These are phyloP conservation scores for Staphylotrichum tortipilum DNA, from an alignment of 495 filamentous ascomycete genomes.

Conservation along the genomic window DNA sequence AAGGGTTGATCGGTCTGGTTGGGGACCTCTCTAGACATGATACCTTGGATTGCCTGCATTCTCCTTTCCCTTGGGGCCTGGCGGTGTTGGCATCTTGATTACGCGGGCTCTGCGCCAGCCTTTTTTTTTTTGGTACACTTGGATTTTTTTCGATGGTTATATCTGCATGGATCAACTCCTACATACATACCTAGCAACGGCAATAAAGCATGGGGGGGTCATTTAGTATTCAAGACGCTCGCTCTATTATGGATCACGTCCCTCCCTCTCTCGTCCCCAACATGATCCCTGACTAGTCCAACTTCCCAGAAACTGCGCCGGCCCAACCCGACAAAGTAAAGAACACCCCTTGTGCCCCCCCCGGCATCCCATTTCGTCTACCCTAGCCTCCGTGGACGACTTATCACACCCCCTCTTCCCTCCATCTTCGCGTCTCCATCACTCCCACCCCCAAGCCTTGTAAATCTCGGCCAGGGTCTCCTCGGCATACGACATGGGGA, in stretches of 20 bases:
- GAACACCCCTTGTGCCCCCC: no score
- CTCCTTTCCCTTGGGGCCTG: slow-evolving; percentile 2
- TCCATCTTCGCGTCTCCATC: background rate
- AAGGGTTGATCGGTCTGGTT: background rate
- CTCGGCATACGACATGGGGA: slow-evolving; percentile 36
- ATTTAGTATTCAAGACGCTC: background rate
- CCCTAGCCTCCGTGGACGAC: no score
- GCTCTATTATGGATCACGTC: background rate
- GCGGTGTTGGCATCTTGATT: slow-evolving; percentile 7
- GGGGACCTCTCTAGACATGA: slow-evolving; percentile 3
- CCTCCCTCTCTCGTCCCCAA: background rate
- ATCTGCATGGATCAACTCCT: slow-evolving; percentile 11
- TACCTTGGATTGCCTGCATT: slow-evolving; percentile 7
- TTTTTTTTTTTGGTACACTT: slow-evolving; percentile 2
- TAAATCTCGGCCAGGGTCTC: slow-evolving; percentile 35
- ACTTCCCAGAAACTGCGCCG: no score
- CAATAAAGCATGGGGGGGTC: background rate
- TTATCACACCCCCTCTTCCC: no score
- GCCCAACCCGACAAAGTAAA: no score
- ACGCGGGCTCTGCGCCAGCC: slow-evolving; percentile 9
- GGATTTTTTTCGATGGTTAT: background rate
- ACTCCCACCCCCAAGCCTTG: slow-evolving; percentile 27
- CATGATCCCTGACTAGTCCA: no score
- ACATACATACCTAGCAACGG: slow-evolving; percentile 2
- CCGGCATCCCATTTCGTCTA: no score